These are phyloP conservation scores for Ampelomyces quisqualis DNA, from an alignment of 2,329 filamentous ascomycete species.

Conservation along the genomic window DNA sequence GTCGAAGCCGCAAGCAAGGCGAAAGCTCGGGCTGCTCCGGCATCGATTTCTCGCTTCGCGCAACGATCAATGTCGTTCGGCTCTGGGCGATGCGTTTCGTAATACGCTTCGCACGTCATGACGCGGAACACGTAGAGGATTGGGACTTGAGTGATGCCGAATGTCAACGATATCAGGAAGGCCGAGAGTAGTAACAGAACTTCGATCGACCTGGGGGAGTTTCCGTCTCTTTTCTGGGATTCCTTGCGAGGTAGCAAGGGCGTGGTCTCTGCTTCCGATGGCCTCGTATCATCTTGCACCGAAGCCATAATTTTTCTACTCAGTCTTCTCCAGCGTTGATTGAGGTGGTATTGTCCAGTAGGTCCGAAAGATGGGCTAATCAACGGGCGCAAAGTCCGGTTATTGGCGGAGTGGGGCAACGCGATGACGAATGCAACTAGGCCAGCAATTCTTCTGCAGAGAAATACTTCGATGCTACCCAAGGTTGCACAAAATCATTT, in stretches of 20 bases:
- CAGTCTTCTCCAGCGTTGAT: too few relatives aligned
- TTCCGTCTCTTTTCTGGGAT: conserved; percentile 12
- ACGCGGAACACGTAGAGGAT: conserved; percentile 66
- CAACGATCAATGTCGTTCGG: conserved; percentile 56
- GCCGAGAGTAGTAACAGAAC: conserved; percentile 58
- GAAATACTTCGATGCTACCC: too few relatives aligned
- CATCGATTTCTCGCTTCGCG: conserved; percentile 61
- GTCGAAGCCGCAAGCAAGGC: conserved; percentile 68
- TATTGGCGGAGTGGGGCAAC: conserved; percentile 4
- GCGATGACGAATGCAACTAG: not conserved
- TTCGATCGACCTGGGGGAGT: conserved; percentile 19
- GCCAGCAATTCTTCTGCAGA: not conserved
- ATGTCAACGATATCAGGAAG: conserved; percentile 59
- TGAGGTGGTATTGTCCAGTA: too few relatives aligned
- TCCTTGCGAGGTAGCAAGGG: conserved; percentile 17
- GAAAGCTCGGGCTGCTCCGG: conserved; percentile 63
- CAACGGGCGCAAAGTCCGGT: conserved; percentile 1
- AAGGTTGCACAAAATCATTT: too few relatives aligned
- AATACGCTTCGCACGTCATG: conserved; percentile 72
- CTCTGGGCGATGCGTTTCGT: conserved; percentile 55
- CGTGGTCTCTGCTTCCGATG: conserved; percentile 13
- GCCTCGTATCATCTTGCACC: conserved; percentile 5
- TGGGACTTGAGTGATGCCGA: conserved; percentile 54
- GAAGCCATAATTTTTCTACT: too few relatives aligned
- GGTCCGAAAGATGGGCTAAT: too few relatives aligned